Conservation (phyloP, 805 yeast species). For the Cyberlindnera misumaiensis region DNA sequence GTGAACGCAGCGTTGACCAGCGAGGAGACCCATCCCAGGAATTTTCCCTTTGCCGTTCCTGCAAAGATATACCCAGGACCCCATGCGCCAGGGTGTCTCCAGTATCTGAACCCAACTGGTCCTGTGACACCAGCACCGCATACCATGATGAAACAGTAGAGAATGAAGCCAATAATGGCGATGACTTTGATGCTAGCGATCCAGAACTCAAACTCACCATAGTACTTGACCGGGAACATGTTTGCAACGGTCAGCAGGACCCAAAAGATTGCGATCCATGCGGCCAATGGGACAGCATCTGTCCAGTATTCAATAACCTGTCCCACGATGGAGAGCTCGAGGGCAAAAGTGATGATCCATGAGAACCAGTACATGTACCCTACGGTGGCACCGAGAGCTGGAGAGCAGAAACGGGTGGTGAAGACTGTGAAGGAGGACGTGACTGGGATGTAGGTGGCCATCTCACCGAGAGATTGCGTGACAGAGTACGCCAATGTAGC, state of each 20-base stretch:
- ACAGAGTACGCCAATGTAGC: constrained; percentile 59
- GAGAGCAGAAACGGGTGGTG: constrained; percentile 59
- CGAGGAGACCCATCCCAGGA: constrained; percentile 65
- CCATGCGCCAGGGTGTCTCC: constrained; percentile 78
- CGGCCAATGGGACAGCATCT: constrained; percentile 58
- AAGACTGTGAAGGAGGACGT: constrained; percentile 63
- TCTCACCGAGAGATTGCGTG: constrained; percentile 69
- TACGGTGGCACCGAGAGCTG: constrained; percentile 66
- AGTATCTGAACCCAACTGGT: constrained; percentile 71
- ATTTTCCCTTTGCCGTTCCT: constrained; percentile 46
- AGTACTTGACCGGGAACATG: constrained; percentile 59
- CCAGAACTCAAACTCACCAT: constrained; percentile 78
- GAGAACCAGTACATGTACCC: constrained; percentile 74
- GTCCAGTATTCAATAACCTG: constrained; percentile 65
- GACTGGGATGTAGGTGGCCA: constrained; percentile 74
- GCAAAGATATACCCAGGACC: constrained; percentile 54
- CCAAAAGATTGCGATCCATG: constrained; percentile 66
- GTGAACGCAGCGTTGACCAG: constrained; percentile 73
- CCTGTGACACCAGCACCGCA: constrained; percentile 68
- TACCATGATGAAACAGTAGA: constrained; percentile 63
- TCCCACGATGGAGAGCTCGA: constrained; percentile 67
- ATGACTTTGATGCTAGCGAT: constrained; percentile 58
- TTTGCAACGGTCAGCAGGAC: constrained; percentile 46
- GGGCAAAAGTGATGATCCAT: constrained; percentile 72
- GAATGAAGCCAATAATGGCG: constrained; percentile 64